Evolutionary conservation across 495 filamentous ascomycete species (phyloP), one percentile per base, ranked within the genome.

Genomic region (Aspergillus nidulans): DNA sequence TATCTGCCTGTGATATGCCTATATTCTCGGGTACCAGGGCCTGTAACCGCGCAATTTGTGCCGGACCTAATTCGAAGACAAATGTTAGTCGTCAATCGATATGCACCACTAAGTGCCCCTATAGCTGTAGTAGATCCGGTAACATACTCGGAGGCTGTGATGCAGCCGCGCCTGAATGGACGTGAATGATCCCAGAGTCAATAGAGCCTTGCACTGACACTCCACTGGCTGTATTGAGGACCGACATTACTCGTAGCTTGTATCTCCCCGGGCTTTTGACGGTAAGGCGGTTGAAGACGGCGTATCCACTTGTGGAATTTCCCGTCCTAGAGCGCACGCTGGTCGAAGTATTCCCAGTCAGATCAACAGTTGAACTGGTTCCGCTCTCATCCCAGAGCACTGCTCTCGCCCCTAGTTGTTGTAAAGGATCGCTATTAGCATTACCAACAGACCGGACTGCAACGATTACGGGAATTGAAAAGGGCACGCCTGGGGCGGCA

Each of bases 71-170:
- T 23, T 0, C 13, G 15, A 36, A 41, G 9, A 15, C 24, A 23
- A 20, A 12, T 18, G 43, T 56, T 30, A 58, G 55, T 21, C 19
- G 12, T 49, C 47, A 32, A n/a, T n/a, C n/a, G 30, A 10, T 10
- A 32, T 39, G 32, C 3, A 25, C 47, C 20, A 26, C 10, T 21
- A 15, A 20, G 32, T 38, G 36, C 47, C n/a, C 25, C 21, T 39
- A 21, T 39, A 16, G 1, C 12, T 12, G 25, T 18, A 44, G 15
- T 32, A 18, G 28, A 19, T 43, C 28, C 6, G 26, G 20, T 15
- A 42, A 71, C 69, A 45, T 65, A 75, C 72, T 69, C 61, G 69
- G 66, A 38, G 59, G 57, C 60, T 72, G 69, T 38, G 61, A 56
- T 39, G 64, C 58, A 16, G 62, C 50, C 13, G 67, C 69, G 19